Percentiles rank a stretch among this genome's conserved stretches.
phyloP scores from a whole-genome alignment of 2,329 filamentous ascomycete genomes.

The Cladosporium oxysporum region DNA sequence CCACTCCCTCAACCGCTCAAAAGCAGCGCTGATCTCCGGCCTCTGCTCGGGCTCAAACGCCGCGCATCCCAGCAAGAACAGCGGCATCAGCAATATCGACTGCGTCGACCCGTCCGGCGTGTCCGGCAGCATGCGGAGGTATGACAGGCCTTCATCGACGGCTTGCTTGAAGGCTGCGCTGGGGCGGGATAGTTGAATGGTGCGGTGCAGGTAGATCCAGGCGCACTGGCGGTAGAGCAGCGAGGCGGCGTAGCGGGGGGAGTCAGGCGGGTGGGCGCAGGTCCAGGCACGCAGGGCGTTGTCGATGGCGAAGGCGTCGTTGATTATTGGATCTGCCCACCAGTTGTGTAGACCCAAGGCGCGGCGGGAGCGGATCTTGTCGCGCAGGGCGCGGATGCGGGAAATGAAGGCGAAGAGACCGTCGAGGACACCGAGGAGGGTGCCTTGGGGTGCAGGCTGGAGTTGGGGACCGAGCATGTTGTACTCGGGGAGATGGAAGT shows the following conservation, averaged over 20 bases:
- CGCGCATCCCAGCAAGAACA: conserved; percentile 63
- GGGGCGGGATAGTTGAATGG: conserved; percentile 56
- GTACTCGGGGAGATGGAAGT: conserved; percentile 56
- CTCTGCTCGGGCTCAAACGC: conserved; percentile 59
- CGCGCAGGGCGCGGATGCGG: conserved; percentile 75
- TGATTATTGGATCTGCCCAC: conserved; percentile 72
- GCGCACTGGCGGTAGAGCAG: conserved; percentile 64
- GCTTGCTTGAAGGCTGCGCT: conserved; percentile 57
- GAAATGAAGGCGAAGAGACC: conserved; percentile 78
- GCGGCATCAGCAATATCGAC: conserved; percentile 61
- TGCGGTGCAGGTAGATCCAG: conserved; percentile 65
- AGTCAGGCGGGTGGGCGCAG: conserved; percentile 56
- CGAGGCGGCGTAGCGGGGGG: conserved; percentile 57
- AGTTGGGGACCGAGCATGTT: conserved; percentile 40
- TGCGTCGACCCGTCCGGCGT: conserved; percentile 48
- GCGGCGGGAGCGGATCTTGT: conserved; percentile 71
- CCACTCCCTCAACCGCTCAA: conserved; percentile 57
- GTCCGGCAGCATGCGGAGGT: conserved; percentile 54
- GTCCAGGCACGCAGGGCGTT: conserved; percentile 73
- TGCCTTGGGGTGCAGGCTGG: conserved; percentile 50
- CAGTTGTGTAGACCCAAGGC: conserved; percentile 62
- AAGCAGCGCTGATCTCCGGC: conserved; percentile 56
- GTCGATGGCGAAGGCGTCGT: conserved; percentile 74
- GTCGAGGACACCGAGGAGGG: conserved; percentile 78
- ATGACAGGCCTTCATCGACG: conserved; percentile 60